Evolutionary conservation across 805 yeast genomes (phyloP).

Genomic region (Pichia gijzeniarum): DNA sequence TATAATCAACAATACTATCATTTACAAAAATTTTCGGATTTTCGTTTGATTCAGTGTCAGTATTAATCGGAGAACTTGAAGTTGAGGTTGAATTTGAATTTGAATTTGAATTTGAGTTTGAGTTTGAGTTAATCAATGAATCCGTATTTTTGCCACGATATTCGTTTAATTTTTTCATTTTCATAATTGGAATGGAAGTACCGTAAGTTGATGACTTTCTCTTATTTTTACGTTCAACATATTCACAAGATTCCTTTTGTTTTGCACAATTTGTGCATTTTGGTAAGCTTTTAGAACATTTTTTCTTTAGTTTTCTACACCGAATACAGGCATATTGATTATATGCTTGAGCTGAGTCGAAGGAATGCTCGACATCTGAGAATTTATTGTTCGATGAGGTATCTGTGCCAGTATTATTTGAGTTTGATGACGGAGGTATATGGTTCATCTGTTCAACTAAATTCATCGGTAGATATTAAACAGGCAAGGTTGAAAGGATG

Average conservation of each 20-base stretch:
- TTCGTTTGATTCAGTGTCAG: no score
- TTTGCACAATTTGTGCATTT: conserved; percentile 37
- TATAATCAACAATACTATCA: no score
- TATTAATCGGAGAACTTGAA: no score
- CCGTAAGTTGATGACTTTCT: conserved; percentile 16
- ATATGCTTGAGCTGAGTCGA: neutral
- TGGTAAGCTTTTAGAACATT: conserved; percentile 41
- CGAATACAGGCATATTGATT: conserved; percentile 36
- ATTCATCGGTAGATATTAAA: neutral
- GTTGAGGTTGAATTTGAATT: neutral
- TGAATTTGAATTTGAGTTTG: neutral
- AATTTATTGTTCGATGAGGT: no score
- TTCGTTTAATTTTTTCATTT: neutral
- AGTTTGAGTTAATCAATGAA: no score
- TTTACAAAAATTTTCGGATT: no score
- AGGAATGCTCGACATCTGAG: no score
- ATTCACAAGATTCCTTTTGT: conserved; percentile 35
- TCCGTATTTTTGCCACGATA: no score
- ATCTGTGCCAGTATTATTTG: neutral
- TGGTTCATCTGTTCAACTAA: neutral
- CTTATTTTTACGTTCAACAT: conserved; percentile 34
- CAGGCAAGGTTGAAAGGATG: neutral
- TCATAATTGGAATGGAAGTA: neutral
- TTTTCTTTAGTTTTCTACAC: conserved; percentile 44
- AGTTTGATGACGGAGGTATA: neutral